Base-by-base conservation (phyloP, 2,329 filamentous ascomycete genomes). In the Parastagonospora avenae region DNA sequence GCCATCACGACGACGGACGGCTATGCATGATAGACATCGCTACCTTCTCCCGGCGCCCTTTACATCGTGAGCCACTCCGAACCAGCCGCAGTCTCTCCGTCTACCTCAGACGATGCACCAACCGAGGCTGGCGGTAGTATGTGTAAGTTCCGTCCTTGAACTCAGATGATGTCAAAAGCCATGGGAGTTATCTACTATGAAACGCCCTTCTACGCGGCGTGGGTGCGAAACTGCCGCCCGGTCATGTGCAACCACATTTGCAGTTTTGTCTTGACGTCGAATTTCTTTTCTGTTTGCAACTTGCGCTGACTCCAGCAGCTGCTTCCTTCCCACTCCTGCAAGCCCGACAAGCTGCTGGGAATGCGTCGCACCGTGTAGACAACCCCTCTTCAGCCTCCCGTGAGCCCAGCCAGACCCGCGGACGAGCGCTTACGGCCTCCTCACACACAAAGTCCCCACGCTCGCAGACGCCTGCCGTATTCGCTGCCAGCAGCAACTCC, bases 381-480 rank as follows among this genome's bases (percentile, higher is more conserved):
- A 46, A 59, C 49, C 60, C 66, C 55, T 63, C 62, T 24, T 59
- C 59, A 41, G 64, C 70, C 53, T 70, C 70, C 37, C 75, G 74
- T 52, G 77, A 79, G 52, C 70, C 74, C 41, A 76, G 75, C 48
- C 66, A 76, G 55, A 77, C 73, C 48, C 72, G 79, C 52, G 78
- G 78, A 36, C 68, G 78, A 53, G 77, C 77, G 31, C 70, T 77
- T 58, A 79, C 76, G 44, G 64, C 71, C 32, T 73, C 76, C 14
- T 73, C 69, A 36, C 75, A 72, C 52, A 74, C 74, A 64, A 67
- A 72, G 9, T 77, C 77, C 28, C 73, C 77, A 46, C 74, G 77
- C 52, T 75, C 72, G 39, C 73, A 76, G 62, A 78, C 77, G 37
- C 76, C 76, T 30, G 75, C 63, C 45, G 53, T 70, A 46, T 55